Percentiles rank a stretch among this genome's conserved stretches.
Conservation (phyloP, 2,329 filamentous ascomycete genomes). For the Scopulariopsis brevicaulis region DNA sequence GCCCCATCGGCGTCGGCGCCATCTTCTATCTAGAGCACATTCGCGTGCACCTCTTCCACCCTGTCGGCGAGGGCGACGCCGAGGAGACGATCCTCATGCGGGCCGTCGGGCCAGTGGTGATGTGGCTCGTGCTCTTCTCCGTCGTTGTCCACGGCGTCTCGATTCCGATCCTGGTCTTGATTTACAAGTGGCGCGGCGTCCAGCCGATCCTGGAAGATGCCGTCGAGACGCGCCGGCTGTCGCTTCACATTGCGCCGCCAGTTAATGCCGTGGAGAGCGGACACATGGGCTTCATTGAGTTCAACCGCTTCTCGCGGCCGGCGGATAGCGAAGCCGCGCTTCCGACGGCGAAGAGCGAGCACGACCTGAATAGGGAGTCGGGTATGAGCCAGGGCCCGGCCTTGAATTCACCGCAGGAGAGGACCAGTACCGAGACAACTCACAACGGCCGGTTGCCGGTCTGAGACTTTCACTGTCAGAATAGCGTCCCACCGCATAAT, state of each 20-base stretch:
- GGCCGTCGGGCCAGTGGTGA: constrained; percentile 25
- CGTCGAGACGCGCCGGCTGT: constrained; percentile 23
- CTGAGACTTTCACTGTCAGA: no score
- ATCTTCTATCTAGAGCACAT: constrained; percentile 58
- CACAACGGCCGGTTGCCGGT: no score
- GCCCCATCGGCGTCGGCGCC: constrained; percentile 66
- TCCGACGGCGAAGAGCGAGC: neutral
- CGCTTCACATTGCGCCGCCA: constrained; percentile 21
- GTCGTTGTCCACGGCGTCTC: constrained; percentile 35
- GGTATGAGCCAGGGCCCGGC: neutral
- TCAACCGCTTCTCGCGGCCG: constrained; percentile 35
- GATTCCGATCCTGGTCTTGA: constrained; percentile 27
- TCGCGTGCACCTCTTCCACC: constrained; percentile 24
- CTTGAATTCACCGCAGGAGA: neutral
- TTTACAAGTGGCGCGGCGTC: constrained; percentile 26
- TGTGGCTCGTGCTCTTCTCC: constrained; percentile 27
- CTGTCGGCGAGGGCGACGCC: constrained; percentile 19
- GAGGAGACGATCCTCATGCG: constrained; percentile 22
- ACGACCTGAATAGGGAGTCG: neutral
- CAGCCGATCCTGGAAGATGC: constrained; percentile 30
- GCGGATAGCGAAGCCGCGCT: constrained; percentile 7
- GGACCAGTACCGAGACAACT: no score
- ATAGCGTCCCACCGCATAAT: no score
- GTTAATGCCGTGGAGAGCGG: constrained; percentile 26
- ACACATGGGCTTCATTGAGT: constrained; percentile 26